Evolutionary conservation across 129 eudicot genomes (phyloP).

Genomic region (Lactuca sativa): DNA sequence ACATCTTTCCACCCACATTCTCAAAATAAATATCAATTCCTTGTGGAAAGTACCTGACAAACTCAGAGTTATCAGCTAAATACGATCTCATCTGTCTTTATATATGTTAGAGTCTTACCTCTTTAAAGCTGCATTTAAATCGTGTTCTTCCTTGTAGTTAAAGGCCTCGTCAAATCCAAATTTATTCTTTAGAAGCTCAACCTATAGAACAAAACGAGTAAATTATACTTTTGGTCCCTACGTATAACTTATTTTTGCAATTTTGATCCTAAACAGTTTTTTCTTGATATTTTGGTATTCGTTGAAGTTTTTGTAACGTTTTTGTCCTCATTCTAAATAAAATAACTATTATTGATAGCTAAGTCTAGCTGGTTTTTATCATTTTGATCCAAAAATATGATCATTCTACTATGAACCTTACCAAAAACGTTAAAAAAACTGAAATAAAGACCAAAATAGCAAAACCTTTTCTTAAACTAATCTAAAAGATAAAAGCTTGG

Average conservation of each 20-base stretch:
- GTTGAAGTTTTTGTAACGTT: too few relatives aligned
- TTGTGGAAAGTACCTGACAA: conserved; percentile 48
- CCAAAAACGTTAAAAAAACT: neutral
- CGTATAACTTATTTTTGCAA: neutral
- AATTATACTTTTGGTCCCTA: too few relatives aligned
- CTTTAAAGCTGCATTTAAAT: conserved; percentile 48
- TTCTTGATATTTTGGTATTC: too few relatives aligned
- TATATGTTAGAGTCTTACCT: conserved; percentile 33
- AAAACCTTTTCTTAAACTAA: neutral
- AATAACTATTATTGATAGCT: too few relatives aligned
- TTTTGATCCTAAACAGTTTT: neutral
- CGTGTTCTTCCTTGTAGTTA: conserved; percentile 56
- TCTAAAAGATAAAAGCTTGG: neutral
- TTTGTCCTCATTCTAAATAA: too few relatives aligned
- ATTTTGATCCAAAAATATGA: too few relatives aligned
- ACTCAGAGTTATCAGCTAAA: too few relatives aligned
- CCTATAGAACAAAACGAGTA: conserved; percentile 15
- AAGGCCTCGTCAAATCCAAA: conserved; percentile 55
- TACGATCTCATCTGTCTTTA: neutral
- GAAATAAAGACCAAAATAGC: conserved; percentile 22
- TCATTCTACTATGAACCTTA: too few relatives aligned
- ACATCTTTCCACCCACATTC: conserved; percentile 75
- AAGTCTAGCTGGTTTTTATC: too few relatives aligned
- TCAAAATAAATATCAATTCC: conserved; percentile 73
- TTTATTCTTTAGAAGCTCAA: conserved; percentile 48